These are phyloP conservation scores for Kalaharituber pfeilii DNA, from an alignment of 2,329 filamentous ascomycete species.

Conservation along the genomic window DNA sequence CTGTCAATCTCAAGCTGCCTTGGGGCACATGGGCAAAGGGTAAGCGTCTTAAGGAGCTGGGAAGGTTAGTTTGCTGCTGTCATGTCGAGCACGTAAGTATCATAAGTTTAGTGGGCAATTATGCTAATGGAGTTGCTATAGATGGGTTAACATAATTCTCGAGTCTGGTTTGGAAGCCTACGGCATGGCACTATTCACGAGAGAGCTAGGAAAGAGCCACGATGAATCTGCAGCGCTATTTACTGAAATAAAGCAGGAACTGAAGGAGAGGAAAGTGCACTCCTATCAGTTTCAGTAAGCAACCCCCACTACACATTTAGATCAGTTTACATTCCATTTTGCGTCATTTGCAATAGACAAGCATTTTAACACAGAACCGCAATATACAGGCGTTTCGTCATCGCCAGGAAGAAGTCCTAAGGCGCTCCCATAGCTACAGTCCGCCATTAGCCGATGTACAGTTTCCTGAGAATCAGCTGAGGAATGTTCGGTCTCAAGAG, in stretches of 20 bases:
- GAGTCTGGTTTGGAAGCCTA: constrained; percentile 8
- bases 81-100: not conserved
- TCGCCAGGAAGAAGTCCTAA: too few species aligned
- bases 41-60: not conserved
- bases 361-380: too few species aligned
- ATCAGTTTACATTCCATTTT: too few species aligned
- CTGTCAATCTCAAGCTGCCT: not conserved
- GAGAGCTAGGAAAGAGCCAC: constrained; percentile 4
- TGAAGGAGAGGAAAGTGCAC: not conserved
- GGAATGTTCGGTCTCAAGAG: too few species aligned
- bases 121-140: too few species aligned
- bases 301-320: too few species aligned
- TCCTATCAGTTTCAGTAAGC: not conserved
- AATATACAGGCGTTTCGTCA: too few species aligned
- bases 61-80: not conserved
- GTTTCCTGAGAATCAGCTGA: too few species aligned
- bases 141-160: not conserved
- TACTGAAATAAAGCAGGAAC: not conserved
- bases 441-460: too few species aligned
- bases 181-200: constrained; percentile 6
- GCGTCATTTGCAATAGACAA: too few species aligned
- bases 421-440: too few species aligned
- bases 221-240: constrained; percentile 4
- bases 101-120: too few species aligned
- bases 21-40: constrained; percentile 7